These are phyloP conservation scores for Thalassiosira livingstoniorum DNA, from an alignment of 352 stramenopile species.

Conservation along the genomic window DNA sequence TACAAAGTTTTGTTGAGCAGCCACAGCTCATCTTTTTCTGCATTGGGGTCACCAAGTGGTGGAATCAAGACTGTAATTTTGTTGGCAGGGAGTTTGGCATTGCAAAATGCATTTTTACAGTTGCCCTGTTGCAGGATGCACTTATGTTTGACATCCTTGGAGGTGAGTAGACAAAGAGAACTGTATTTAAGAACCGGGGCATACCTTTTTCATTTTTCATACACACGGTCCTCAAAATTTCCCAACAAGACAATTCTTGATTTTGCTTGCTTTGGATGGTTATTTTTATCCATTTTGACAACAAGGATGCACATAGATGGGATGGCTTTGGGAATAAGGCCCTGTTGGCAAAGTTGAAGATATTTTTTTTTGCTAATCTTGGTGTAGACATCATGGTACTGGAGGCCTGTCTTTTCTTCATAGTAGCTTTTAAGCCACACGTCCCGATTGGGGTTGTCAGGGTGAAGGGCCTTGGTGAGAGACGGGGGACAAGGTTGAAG, in stretches of 20 bases:
- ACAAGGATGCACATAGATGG: conserved; percentile 57
- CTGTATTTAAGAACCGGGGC: conserved; percentile 44
- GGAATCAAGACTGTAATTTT: conserved; percentile 37
- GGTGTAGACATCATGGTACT: conserved; percentile 26
- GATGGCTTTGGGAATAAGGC: conserved; percentile 6
- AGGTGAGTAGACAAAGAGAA: conserved; percentile 35
- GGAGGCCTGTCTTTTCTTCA: conserved; percentile 26
- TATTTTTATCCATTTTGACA: conserved; percentile 52
- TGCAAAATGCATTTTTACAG: conserved; percentile 59
- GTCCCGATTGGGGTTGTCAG: conserved; percentile 14
- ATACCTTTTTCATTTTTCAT: conserved; percentile 28
- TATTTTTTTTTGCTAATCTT: conserved; percentile 36
- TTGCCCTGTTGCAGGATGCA: conserved; percentile 53
- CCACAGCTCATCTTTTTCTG: conserved; percentile 24
- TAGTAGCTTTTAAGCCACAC: conserved; percentile 18
- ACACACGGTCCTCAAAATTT: conserved; percentile 49
- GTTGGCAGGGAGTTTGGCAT: conserved; percentile 29
- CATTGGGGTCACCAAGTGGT: conserved; percentile 25
- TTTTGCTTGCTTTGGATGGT: conserved; percentile 49
- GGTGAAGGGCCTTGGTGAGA: conserved; percentile 8
- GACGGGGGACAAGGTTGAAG: conserved; percentile 10
- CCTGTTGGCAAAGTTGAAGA: background rate
- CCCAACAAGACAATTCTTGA: conserved; percentile 56
- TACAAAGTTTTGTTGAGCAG: conserved; percentile 42
- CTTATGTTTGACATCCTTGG: conserved; percentile 23